Evolutionary conservation across 2,329 filamentous ascomycete species (phyloP).

Genomic region (Cordyceps cicadae): DNA sequence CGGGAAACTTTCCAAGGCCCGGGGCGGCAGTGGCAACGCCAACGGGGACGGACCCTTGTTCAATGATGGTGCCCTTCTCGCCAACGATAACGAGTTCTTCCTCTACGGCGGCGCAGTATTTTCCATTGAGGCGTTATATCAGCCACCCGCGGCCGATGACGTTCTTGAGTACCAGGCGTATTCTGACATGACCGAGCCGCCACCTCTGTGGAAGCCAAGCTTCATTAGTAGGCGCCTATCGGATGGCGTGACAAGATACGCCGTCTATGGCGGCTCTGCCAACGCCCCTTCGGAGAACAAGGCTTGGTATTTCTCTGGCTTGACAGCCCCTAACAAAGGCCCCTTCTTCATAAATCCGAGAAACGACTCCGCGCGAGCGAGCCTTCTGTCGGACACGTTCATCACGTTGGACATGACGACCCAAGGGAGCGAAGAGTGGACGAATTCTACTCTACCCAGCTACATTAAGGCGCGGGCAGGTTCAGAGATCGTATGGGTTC

Average conservation of each 20-base stretch:
- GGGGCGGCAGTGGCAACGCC: constrained; percentile 37
- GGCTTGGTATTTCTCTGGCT: constrained; percentile 63
- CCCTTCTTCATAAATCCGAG: constrained; percentile 33
- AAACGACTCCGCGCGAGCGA: constrained; percentile 29
- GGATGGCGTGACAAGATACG: constrained; percentile 46
- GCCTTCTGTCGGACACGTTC: constrained; percentile 45
- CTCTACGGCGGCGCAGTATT: constrained; percentile 52
- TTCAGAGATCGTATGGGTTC: constrained; percentile 64
- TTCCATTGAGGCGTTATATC: constrained; percentile 24
- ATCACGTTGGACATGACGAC: constrained; percentile 52
- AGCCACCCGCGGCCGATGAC: constrained; percentile 32
- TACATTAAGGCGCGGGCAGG: constrained; percentile 48
- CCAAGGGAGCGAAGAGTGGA: constrained; percentile 45
- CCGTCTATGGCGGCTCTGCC: constrained; percentile 56
- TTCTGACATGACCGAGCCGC: constrained; percentile 39
- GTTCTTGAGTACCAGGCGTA: constrained; percentile 45
- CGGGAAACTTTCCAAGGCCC: constrained; percentile 37
- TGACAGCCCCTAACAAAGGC: constrained; percentile 42
- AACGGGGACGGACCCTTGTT: constrained; percentile 50
- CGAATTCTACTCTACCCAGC: constrained; percentile 44
- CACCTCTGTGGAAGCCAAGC: constrained; percentile 31
- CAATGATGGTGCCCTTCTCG: constrained; percentile 55
- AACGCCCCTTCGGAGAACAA: constrained; percentile 62
- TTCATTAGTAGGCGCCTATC: constrained; percentile 36
- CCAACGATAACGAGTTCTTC: constrained; percentile 55